Base-by-base conservation (phyloP, 1,284 basidiomycete species). In the Singerocomus inundabilis region DNA sequence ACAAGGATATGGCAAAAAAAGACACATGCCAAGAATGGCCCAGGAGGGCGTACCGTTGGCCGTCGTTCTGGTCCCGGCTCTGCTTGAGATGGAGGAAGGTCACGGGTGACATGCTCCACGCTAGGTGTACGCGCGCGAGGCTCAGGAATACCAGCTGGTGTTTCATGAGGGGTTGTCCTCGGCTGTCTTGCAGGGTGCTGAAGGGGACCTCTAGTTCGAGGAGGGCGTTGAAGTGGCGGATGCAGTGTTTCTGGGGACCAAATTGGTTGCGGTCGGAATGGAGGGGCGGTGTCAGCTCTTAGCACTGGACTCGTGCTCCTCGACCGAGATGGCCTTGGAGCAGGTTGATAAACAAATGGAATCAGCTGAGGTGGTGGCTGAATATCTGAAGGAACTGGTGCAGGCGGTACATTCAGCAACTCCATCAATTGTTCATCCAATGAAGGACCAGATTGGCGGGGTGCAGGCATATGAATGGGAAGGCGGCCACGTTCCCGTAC, bases 381-480 rank as follows among this genome's bases (percentile, higher is more conserved):
- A 11, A 78, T 70, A 7, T 69, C 68, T 16, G 69, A 65, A 13
- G 70, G 69, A 12, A 72, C 67, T 0, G 73, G 59, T 28, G 68
- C 67, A 11, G 72, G 66, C 10, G 70, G 71, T 13, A 78, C 65
- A 28, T 75, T 71, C 31, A 85, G 57, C 16, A 86, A 72, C n/a
- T 83, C 80, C 45, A 81, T 76, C 8, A 88, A 62, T 49, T 80
- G 76, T 48, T 84, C 76, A 11, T 78, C 77, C 33, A 85, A 70
- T 0, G 81, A 77, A 4, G 72, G 76, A 10, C 76, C 78, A 12
- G 73, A 51, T 16, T 66, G 72, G 13, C 64, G 58, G 5, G 77
- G 73, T 1, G 68, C 62, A 8, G 79, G 79, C 50, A 71, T 68
- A 35, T 69, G 69, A 25, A 78, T 62, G 0, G 69, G 66, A 12